A percentile compares a stretch with the other conserved stretches of the same genome.
phyloP scores from a whole-genome alignment of 164 flowering plant genomes.

The Liquidambar formosana region DNA sequence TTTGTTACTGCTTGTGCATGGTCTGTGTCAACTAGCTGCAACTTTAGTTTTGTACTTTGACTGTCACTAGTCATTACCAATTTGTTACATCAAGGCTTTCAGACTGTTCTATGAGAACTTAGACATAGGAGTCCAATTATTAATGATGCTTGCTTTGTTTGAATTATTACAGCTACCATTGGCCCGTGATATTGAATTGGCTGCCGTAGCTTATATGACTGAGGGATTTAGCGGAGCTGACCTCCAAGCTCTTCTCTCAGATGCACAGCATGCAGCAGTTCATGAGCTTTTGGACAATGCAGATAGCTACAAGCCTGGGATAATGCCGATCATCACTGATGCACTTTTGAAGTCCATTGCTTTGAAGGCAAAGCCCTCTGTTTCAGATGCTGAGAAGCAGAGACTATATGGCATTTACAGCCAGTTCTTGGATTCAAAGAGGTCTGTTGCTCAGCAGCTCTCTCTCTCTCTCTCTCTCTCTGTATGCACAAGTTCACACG shows the following conservation, averaged over 20 bases:
- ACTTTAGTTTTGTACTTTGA: too few species aligned
- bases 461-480: conserved; percentile 13
- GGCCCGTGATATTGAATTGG: conserved; percentile 69
- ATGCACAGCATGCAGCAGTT: conserved; percentile 88
- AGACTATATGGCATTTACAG: conserved; percentile 72
- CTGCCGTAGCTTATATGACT: conserved; percentile 67
- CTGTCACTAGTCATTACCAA: too few species aligned
- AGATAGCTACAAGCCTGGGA: conserved; percentile 29
- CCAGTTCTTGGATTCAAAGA: conserved; percentile 81
- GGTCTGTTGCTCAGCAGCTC: conserved; percentile 73
- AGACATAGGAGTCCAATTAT: not conserved
- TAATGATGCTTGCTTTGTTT: not conserved
- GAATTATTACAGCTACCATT: conserved; percentile 66
- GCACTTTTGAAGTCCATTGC: conserved; percentile 65
- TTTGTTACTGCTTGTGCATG: too few species aligned
- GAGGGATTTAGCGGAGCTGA: conserved; percentile 99
- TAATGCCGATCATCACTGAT: conserved; percentile 61
- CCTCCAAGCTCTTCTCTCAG: conserved; percentile 94
- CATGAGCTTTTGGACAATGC: conserved; percentile 59
- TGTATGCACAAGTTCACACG: not conserved
- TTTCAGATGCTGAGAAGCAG: conserved; percentile 80
- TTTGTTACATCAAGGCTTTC: too few species aligned
- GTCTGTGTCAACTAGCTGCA: too few species aligned
- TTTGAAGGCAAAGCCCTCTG: conserved; percentile 76
- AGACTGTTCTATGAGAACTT: too few species aligned